Base-by-base conservation (phyloP, 148 eudicot genomes). In the Fagopyrum tataricum region DNA sequence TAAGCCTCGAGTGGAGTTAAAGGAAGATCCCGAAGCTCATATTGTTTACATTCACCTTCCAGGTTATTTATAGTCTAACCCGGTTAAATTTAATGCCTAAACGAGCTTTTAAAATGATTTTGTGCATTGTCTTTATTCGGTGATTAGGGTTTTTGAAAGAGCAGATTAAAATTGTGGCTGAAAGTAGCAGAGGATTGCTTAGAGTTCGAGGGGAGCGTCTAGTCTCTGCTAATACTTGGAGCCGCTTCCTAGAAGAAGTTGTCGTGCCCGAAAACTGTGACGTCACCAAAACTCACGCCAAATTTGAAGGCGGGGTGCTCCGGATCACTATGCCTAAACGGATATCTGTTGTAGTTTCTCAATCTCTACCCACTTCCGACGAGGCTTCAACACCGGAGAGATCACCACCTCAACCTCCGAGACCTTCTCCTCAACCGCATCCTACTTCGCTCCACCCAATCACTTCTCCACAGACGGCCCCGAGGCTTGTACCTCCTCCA, bases 161-260 rank as follows among this genome's bases (percentile, higher is more conserved):
- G 37, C 82, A 88, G 39, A 75, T 91, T 2, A 86, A 78, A 72
- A 85, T 91, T 26, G 53, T 85, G 70, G 88, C 90, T 1, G 90
- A 88, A 72, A 80, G 85, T 39, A 72, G 11, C 46, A 69, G 17
- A 61, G 82, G 85, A 14, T 24, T 74, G 2, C 48, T 91, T 7
- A 82, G 87, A 77, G 79, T 87, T 44, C 77, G 79, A 0, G 97
- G 95, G 31, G 92, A 86, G 39, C 85, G 90, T n/a, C 64, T 80
- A 3, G 48, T 78, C 72, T 73, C 68, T 0, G 85, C 80, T 7
- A 85, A 85, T 71, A 85, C 73, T 84, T 78, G 85, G 85, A 81
- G 81, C 64, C 86, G 91, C 6, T 90, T 92, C 67, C 78, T 74
- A 23, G 88, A 88, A 52, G 88, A 88, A 18, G 81, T 76, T 59